phyloP scores from a whole-genome alignment of 345 rosid genomes.

The Salix caprea region DNA sequence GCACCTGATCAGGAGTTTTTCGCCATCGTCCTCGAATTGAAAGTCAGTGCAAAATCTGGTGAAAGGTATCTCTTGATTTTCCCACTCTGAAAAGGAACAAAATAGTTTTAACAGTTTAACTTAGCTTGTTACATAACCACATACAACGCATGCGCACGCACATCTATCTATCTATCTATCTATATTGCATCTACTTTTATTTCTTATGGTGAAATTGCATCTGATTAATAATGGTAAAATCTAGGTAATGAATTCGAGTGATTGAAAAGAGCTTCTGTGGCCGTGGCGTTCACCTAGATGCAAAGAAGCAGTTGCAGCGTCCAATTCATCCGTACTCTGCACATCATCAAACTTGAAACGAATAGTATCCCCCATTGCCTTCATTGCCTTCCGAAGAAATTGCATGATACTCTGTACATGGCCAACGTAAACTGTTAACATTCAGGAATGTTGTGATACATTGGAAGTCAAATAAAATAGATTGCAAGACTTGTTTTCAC shows the following conservation, averaged over 20 bases:
- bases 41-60: not conserved
- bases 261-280: not conserved
- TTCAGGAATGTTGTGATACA: not conserved
- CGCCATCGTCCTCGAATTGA: not conserved
- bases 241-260: not conserved
- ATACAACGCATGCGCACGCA: too few relatives aligned
- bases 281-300: not conserved
- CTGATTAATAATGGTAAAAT: not conserved
- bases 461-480: too few relatives aligned
- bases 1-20: not conserved
- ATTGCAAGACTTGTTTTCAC: too few relatives aligned
- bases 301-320: not conserved
- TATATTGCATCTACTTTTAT: too few relatives aligned
- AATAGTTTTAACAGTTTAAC: not conserved
- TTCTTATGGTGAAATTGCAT: not conserved
- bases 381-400: not conserved
- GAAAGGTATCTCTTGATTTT: not conserved
- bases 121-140: too few relatives aligned
- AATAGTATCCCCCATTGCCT: not conserved
- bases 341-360: not conserved
- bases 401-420: not conserved
- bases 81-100: not conserved
- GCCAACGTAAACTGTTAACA: not conserved
- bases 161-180: too few relatives aligned
- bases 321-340: not conserved